Conservation (phyloP, 2,329 filamentous ascomycete genomes). For the Phialophora expanda region DNA sequence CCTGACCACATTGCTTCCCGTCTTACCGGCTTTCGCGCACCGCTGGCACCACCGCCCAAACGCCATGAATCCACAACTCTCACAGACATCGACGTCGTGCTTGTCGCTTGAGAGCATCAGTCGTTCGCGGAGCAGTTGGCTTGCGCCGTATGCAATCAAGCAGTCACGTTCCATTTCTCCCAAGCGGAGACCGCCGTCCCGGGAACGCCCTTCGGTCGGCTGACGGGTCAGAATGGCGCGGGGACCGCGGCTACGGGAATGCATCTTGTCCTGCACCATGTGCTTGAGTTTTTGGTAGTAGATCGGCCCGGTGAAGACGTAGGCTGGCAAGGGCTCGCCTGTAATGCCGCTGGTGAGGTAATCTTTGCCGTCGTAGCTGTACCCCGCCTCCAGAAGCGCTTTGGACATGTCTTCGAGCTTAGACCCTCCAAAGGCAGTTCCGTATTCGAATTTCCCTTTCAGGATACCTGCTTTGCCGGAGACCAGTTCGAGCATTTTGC, state of each 20-base stretch:
- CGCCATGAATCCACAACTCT: conserved; percentile 91
- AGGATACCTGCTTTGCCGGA: conserved; percentile 93
- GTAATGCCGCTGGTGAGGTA: conserved; percentile 95
- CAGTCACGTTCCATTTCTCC: conserved; percentile 99
- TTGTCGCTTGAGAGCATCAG: conserved; percentile 94
- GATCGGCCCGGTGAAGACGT: conserved; percentile 98
- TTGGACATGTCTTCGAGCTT: conserved; percentile 88
- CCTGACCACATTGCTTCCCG: conserved; percentile 79
- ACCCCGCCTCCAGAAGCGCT: conserved; percentile 83
- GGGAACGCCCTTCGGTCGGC: conserved; percentile 91
- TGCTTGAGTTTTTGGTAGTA: conserved; percentile 99
- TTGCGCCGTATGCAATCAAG: conserved; percentile 93
- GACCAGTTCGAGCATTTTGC: conserved; percentile 93
- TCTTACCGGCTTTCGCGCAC: conserved; percentile 65
- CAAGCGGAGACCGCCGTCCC: conserved; percentile 87
- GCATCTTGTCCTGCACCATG: conserved; percentile 99
- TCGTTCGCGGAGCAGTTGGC: conserved; percentile 86
- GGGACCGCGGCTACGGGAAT: conserved; percentile 87
- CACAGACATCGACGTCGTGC: conserved; percentile 90
- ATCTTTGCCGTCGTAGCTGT: conserved; percentile 96
- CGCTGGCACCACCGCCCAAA: conserved; percentile 94
- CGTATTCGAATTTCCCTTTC: conserved; percentile 83
- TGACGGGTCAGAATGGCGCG: conserved; percentile 91
- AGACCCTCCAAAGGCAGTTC: conserved; percentile 82
- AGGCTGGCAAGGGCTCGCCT: conserved; percentile 88